phyloP scores from a whole-genome alignment of 306 rosid species.

The Hippophae rhamnoides region DNA sequence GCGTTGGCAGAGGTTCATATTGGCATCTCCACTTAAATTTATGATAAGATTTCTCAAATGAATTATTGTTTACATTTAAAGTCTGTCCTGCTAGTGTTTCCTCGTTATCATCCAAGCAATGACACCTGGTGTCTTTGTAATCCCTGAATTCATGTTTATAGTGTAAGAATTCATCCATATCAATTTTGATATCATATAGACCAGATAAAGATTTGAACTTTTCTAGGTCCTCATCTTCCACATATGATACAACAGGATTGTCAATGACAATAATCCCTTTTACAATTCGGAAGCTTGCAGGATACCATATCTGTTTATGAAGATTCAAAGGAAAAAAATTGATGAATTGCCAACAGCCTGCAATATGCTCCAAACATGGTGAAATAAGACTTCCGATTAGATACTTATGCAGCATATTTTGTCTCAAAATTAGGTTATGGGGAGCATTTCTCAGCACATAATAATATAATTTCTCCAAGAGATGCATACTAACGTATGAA shows the following conservation, averaged over 20 bases:
- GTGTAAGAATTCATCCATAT: slow-evolving; percentile 22
- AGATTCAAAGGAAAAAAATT: slow-evolving; percentile 48
- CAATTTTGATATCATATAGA: slow-evolving; percentile 27
- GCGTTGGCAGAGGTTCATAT: slow-evolving; percentile 2
- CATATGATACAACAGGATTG: slow-evolving; percentile 29
- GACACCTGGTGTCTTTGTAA: slow-evolving; percentile 10
- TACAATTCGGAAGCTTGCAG: slow-evolving; percentile 48
- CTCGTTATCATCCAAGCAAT: not conserved
- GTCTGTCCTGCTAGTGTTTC: slow-evolving; percentile 6
- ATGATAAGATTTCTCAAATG: slow-evolving; percentile 13
- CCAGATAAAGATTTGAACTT: slow-evolving; percentile 46
- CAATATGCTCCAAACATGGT: slow-evolving; percentile 15
- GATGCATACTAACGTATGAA: slow-evolving; percentile 45
- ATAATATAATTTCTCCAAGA: slow-evolving; percentile 53
- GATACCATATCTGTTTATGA: slow-evolving; percentile 63
- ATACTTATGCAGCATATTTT: slow-evolving; percentile 38
- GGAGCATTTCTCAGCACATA: slow-evolving; percentile 34
- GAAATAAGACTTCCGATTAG: slow-evolving; percentile 36
- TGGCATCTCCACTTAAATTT: slow-evolving; percentile 29
- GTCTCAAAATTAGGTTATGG: slow-evolving; percentile 24
- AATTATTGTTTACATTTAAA: slow-evolving; percentile 17
- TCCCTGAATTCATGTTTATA: slow-evolving; percentile 5
- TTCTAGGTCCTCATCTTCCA: slow-evolving; percentile 32
- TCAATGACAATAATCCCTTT: slow-evolving; percentile 46
- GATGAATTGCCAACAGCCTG: slow-evolving; percentile 41